These are phyloP conservation scores for Microsporum audouinii DNA, from an alignment of 2,329 filamentous ascomycete genomes.

Conservation along the genomic window DNA sequence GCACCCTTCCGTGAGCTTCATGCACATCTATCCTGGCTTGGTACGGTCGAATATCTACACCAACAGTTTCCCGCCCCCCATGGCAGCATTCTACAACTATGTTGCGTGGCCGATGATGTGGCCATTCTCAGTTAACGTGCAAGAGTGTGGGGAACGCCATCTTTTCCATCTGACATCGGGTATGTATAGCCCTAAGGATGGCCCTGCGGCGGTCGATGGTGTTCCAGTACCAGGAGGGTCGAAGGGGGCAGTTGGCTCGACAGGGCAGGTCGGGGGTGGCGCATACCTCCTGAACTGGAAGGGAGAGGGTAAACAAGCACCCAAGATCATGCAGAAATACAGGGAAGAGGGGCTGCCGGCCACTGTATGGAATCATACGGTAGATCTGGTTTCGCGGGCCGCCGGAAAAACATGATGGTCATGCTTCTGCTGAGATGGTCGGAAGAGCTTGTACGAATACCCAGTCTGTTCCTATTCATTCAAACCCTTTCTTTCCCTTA, in stretches of 20 bases:
- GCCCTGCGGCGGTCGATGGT: neutral
- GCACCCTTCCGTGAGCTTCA: constrained; percentile 39
- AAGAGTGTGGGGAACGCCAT: constrained; percentile 18
- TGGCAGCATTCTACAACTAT: constrained; percentile 18
- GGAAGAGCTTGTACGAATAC: neutral
- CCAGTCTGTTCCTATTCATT: neutral
- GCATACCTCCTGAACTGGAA: neutral
- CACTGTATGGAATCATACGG: neutral
- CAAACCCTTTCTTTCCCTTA: neutral
- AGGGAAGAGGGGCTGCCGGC: neutral
- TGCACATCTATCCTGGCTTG: constrained; percentile 40
- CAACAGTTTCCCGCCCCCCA: constrained; percentile 40
- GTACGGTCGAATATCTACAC: constrained; percentile 32
- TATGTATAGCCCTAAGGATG: neutral
- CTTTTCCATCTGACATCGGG: neutral
- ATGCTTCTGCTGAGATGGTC: no score
- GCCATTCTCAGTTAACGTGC: constrained; percentile 12
- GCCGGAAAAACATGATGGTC: neutral
- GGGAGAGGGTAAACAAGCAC: neutral
- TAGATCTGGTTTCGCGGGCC: neutral
- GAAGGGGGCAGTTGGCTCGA: neutral
- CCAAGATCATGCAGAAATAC: neutral
- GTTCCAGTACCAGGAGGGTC: neutral
- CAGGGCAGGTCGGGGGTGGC: neutral
- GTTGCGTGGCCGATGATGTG: constrained; percentile 24